phyloP scores from a whole-genome alignment of 495 filamentous ascomycete genomes.

The Elasticomyces elasticus region DNA sequence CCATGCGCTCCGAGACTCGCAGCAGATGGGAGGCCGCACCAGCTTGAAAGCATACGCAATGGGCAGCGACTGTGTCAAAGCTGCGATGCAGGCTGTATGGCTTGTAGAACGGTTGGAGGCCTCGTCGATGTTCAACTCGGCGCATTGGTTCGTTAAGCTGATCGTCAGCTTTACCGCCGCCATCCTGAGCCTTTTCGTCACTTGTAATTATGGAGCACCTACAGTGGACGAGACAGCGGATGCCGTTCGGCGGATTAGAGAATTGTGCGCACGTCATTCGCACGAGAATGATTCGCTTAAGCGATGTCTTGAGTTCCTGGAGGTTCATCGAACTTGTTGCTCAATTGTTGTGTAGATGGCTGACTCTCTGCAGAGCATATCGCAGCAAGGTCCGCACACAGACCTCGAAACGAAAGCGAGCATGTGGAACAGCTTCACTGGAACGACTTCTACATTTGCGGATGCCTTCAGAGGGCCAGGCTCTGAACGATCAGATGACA shows the following conservation, averaged over 20 bases:
- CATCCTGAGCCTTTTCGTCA: slow-evolving; percentile 12
- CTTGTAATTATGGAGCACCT: slow-evolving; percentile 11
- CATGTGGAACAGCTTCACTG: slow-evolving; percentile 1
- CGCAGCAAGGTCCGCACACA: neutral
- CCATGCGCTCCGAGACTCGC: slow-evolving; percentile 9
- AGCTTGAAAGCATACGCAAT: slow-evolving; percentile 18
- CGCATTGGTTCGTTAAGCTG: slow-evolving; percentile 13
- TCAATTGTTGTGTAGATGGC: neutral
- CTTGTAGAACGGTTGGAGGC: slow-evolving; percentile 12
- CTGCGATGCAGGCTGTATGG: slow-evolving; percentile 19
- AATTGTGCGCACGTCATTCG: slow-evolving; percentile 8
- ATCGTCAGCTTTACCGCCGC: slow-evolving; percentile 11
- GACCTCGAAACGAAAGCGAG: neutral
- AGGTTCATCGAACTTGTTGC: neutral
- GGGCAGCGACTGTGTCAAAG: slow-evolving; percentile 18
- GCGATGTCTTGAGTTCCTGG: slow-evolving; percentile 9
- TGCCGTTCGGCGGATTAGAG: slow-evolving; percentile 10
- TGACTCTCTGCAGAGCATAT: neutral
- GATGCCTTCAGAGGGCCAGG: slow-evolving; percentile 5
- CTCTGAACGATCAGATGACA: neutral
- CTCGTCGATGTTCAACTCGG: slow-evolving; percentile 11
- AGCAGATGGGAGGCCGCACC: neutral
- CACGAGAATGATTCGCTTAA: slow-evolving; percentile 4
- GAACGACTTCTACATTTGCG: neutral
- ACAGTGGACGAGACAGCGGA: slow-evolving; percentile 13